Conservation (phyloP, 2,329 filamentous ascomycete species). For the Pyricularia grisea region DNA sequence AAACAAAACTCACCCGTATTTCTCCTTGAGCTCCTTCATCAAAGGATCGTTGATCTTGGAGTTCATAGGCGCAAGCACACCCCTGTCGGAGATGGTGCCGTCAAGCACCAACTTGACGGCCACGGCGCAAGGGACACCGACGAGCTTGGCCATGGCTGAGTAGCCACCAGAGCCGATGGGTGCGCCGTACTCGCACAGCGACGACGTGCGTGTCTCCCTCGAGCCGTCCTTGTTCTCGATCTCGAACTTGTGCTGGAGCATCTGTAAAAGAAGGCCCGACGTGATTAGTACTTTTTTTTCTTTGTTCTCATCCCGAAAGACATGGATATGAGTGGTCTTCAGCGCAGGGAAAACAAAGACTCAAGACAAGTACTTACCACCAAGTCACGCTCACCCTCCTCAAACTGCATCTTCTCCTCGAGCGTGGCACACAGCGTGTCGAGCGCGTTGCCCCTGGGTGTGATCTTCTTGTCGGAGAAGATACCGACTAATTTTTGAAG, state of each 20-base stretch:
- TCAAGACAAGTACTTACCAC: conserved; percentile 35
- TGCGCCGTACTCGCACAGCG: conserved; percentile 74
- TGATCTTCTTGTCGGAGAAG: conserved; percentile 61
- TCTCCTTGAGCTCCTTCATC: conserved; percentile 68
- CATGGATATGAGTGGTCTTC: neutral
- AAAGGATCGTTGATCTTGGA: conserved; percentile 57
- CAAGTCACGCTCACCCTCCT: conserved; percentile 72
- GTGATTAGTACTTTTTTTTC: neutral
- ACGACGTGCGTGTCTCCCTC: conserved; percentile 69
- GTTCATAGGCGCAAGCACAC: conserved; percentile 59
- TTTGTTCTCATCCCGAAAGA: neutral
- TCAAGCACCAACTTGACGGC: conserved; percentile 59
- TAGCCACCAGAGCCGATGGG: conserved; percentile 62
- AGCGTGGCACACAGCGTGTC: conserved; percentile 86
- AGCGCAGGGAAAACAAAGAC: neutral
- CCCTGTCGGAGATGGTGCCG: conserved; percentile 52
- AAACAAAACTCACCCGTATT: conserved; percentile 41
- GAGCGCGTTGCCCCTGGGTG: conserved; percentile 66
- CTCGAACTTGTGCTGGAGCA: conserved; percentile 73
- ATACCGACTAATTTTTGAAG: conserved; percentile 26
- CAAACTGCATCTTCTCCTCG: conserved; percentile 87
- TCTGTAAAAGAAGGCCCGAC: conserved; percentile 13
- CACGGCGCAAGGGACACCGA: conserved; percentile 56
- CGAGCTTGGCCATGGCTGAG: conserved; percentile 70
- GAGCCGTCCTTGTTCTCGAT: conserved; percentile 75